A percentile compares a stretch with the other conserved stretches of the same genome.
Conservation (phyloP, 2,329 filamentous ascomycete genomes). For the Exophiala viscosa region DNA sequence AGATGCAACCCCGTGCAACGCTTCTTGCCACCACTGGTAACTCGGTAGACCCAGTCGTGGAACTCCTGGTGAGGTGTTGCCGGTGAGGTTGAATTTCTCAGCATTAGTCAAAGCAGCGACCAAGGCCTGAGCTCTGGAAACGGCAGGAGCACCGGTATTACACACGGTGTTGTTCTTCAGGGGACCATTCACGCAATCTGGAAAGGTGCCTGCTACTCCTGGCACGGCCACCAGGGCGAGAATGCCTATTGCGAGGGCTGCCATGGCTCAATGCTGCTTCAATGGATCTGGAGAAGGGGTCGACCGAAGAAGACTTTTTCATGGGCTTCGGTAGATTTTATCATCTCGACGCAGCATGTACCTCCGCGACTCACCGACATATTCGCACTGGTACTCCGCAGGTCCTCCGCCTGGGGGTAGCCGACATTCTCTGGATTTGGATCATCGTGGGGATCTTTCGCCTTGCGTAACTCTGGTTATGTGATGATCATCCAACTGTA, state of each 20-base stretch:
- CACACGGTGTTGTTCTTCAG: conserved; percentile 51
- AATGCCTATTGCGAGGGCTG: conserved; percentile 7
- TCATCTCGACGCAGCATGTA: background rate
- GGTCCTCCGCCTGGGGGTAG: too few species aligned
- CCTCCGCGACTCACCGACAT: too few species aligned
- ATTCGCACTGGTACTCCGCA: too few species aligned
- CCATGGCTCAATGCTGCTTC: conserved; percentile 7
- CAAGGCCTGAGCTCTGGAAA: conserved; percentile 46
- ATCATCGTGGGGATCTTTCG: background rate
- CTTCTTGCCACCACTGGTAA: conserved; percentile 47
- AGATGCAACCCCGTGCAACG: conserved; percentile 58
- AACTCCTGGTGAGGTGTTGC: conserved; percentile 48
- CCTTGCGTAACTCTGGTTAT: background rate
- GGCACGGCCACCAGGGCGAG: conserved; percentile 10
- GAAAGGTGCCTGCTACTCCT: conserved; percentile 28
- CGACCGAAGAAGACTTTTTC: background rate
- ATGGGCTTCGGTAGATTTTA: background rate
- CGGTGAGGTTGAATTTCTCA: conserved; percentile 56
- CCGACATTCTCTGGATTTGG: background rate
- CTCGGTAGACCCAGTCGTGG: conserved; percentile 54
- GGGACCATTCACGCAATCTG: conserved; percentile 52
- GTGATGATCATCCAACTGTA: conserved; percentile 1
- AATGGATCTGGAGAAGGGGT: too few species aligned
- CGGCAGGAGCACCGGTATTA: conserved; percentile 40
- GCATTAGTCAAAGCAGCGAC: conserved; percentile 50